phyloP scores from a whole-genome alignment of 1,284 basidiomycete genomes.

The Cryptococcus depauperatus region DNA sequence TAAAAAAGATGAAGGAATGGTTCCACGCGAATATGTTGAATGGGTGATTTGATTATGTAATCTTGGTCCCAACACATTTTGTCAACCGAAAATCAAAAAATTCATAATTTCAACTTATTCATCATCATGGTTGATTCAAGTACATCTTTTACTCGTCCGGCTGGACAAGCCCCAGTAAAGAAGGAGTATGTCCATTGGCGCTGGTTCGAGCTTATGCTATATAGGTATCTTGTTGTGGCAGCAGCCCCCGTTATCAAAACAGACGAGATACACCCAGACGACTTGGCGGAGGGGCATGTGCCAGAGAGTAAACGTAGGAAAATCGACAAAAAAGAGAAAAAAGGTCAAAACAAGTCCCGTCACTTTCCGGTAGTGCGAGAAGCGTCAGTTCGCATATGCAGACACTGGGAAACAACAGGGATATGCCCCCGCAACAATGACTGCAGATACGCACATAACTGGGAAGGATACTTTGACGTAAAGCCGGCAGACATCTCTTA shows the following conservation, averaged over 20 bases:
- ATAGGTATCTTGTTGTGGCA: slow-evolving; percentile 58
- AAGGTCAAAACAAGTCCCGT: slow-evolving; percentile 70
- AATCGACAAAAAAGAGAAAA: slow-evolving; percentile 59
- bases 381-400: slow-evolving; percentile 31
- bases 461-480: slow-evolving; percentile 62
- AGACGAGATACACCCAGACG: slow-evolving; percentile 48
- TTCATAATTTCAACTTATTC: no score
- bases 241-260: slow-evolving; percentile 10
- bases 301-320: slow-evolving; percentile 40
- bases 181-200: slow-evolving; percentile 51
- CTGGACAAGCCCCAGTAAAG: slow-evolving; percentile 56
- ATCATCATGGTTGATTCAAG: no score
- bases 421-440: slow-evolving; percentile 13
- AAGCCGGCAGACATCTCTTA: slow-evolving; percentile 69
- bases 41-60: not conserved
- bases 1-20: not conserved
- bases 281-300: slow-evolving; percentile 58
- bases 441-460: slow-evolving; percentile 75
- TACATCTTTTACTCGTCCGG: no score
- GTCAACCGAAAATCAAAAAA: no score
- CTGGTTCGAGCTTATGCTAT: not conserved
- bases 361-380: slow-evolving; percentile 29
- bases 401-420: slow-evolving; percentile 32
- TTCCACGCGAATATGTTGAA: not conserved
- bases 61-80: no score